A percentile compares a stretch with the other conserved stretches of the same genome.
Conservation (phyloP, 768 basidiomycete genomes). For the Russula emetica region DNA sequence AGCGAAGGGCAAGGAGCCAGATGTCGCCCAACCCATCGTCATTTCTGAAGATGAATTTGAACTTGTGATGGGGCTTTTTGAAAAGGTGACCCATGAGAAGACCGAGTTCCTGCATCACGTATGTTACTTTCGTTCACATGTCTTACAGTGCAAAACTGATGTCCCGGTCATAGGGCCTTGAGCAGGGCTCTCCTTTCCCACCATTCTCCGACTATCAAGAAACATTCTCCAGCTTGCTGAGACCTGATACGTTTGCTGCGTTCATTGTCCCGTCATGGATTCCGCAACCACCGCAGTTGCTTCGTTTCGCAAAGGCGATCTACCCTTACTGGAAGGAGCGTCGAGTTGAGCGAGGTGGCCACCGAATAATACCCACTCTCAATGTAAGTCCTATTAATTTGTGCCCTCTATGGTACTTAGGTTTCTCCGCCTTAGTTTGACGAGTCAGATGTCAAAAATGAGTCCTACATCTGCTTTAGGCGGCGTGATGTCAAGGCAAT, state of each 20-base stretch:
- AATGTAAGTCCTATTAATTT: conserved; percentile 56
- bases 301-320: conserved; percentile 64
- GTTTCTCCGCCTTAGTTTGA: conserved; percentile 53
- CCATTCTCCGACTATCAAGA: conserved; percentile 71
- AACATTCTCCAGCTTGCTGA: conserved; percentile 55
- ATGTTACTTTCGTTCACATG: conserved; percentile 34
- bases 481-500: conserved; percentile 90
- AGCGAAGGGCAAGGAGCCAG: conserved; percentile 81
- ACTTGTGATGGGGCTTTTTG: conserved; percentile 90
- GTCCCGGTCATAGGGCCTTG: conserved; percentile 45
- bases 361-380: conserved; percentile 78
- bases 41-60: conserved; percentile 94
- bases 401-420: neutral
- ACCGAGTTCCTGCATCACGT: conserved; percentile 89
- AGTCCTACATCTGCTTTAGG: conserved; percentile 97
- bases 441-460: conserved; percentile 83
- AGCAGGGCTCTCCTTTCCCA: conserved; percentile 65
- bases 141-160: conserved; percentile 11
- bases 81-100: conserved; percentile 85
- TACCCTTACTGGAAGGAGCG: conserved; percentile 92
- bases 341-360: conserved; percentile 72
- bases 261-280: conserved; percentile 66
- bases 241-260: conserved; percentile 61
- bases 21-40: conserved; percentile 54
- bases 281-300: conserved; percentile 56